Evolutionary conservation across 2,329 filamentous ascomycete species (phyloP).

Genomic region (Diaporthe sp.): DNA sequence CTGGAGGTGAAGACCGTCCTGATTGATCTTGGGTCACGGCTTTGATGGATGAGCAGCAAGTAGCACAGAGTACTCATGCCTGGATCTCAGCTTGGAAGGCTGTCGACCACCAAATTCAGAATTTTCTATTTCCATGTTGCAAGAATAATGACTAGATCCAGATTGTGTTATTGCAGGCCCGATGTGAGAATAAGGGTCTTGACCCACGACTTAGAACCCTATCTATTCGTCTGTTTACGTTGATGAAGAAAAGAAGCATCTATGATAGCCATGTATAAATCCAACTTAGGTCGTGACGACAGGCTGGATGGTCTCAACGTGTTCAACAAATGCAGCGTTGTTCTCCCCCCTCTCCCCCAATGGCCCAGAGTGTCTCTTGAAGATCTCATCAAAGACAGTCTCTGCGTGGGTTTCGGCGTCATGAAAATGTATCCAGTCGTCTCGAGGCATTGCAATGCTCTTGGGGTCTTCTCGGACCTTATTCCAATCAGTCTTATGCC

Average conservation of each 20-base stretch:
- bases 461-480: conserved; percentile 62
- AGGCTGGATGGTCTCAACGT: conserved; percentile 9
- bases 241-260: background rate
- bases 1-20: conserved; percentile 51
- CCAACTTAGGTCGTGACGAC: conserved; percentile 14
- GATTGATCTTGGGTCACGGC: conserved; percentile 45
- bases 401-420: conserved; percentile 63
- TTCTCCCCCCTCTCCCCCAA: background rate
- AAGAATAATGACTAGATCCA: background rate
- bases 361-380: conserved; percentile 45
- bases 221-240: background rate
- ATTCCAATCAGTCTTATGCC: conserved; percentile 68
- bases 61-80: too few species aligned
- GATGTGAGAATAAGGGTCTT: background rate
- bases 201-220: background rate
- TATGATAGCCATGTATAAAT: background rate
- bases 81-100: background rate
- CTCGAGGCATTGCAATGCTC: conserved; percentile 61
- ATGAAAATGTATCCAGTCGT: conserved; percentile 66
- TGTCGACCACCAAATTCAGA: too few species aligned
- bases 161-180: too few species aligned
- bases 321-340: background rate
- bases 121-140: background rate
- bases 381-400: conserved; percentile 52
- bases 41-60: conserved; percentile 1